Evolutionary conservation across 306 rosid species (phyloP).

Genomic region (Glycine tomentella): DNA sequence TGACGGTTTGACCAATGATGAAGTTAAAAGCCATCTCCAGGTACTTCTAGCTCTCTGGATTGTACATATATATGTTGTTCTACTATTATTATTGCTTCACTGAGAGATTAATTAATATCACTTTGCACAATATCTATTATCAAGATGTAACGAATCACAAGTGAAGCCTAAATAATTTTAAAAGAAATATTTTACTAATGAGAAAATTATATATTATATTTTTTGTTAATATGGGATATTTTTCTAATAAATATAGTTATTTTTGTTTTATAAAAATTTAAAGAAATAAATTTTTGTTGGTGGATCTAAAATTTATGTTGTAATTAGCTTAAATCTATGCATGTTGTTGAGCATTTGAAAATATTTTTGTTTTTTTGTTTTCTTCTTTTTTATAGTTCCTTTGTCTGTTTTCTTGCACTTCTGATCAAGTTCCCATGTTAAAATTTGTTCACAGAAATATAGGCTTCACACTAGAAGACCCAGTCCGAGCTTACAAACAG

Average conservation of each 20-base stretch:
- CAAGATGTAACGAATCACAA: too few species aligned
- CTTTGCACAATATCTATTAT: constrained; percentile 17
- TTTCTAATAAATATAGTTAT: too few species aligned
- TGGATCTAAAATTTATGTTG: too few species aligned
- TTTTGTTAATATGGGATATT: too few species aligned
- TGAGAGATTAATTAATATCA: constrained; percentile 34
- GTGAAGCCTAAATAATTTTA: too few species aligned
- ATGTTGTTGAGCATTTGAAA: not conserved
- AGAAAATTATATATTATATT: too few species aligned
- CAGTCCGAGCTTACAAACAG: constrained; percentile 63
- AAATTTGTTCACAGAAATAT: constrained; percentile 65
- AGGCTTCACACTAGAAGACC: constrained; percentile 90
- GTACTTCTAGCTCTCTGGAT: constrained; percentile 43
- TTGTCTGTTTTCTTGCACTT: constrained; percentile 11
- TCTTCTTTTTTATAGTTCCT: not conserved
- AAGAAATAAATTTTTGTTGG: too few species aligned
- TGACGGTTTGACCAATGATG: constrained; percentile 97
- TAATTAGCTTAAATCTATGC: too few species aligned
- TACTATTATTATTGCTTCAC: constrained; percentile 14
- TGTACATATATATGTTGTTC: constrained; percentile 21
- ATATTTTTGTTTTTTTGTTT: not conserved
- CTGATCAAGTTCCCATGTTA: not conserved
- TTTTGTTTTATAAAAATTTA: too few species aligned
- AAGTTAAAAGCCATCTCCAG: constrained; percentile 97
- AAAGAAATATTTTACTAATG: too few species aligned